Conservation (phyloP, 371 early-diverging fungal species). For the Mortierella sp. region DNA sequence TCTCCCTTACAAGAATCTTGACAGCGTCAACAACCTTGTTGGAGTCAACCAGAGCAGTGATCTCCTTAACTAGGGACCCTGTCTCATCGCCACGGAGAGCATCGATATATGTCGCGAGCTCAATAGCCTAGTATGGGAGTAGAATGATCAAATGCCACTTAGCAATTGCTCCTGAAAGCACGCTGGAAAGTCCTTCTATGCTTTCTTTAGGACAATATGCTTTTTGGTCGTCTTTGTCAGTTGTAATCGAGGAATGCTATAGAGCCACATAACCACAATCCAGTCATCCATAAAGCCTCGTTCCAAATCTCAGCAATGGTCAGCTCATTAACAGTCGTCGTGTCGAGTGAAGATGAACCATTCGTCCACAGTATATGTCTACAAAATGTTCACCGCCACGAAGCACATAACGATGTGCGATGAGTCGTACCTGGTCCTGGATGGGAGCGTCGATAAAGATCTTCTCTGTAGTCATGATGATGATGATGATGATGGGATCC, state of each 20-base stretch:
- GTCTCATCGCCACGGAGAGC: conserved; percentile 67
- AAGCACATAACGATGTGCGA: background rate
- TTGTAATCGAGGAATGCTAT: too few relatives aligned
- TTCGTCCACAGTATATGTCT: too few relatives aligned
- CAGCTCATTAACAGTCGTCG: too few relatives aligned
- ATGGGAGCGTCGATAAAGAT: conserved; percentile 57
- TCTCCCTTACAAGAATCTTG: conserved; percentile 70
- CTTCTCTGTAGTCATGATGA: conserved; percentile 13
- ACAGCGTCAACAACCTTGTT: conserved; percentile 72
- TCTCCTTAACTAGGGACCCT: conserved; percentile 64
- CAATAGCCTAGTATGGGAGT: conserved; percentile 60
- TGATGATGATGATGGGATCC: background rate
- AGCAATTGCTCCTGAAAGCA: background rate
- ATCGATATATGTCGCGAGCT: conserved; percentile 70
- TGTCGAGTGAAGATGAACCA: too few relatives aligned
- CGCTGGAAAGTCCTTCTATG: too few relatives aligned
- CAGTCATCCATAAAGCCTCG: too few relatives aligned
- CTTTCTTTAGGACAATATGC: too few relatives aligned
- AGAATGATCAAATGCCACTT: background rate
- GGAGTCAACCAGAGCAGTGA: conserved; percentile 64
- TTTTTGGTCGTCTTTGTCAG: too few relatives aligned
- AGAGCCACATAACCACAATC: background rate
- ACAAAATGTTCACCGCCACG: background rate
- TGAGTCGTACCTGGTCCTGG: conserved; percentile 28
- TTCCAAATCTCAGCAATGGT: too few relatives aligned